A percentile compares a stretch with the other conserved stretches of the same genome.
These are phyloP conservation scores for Spergularia azorica DNA, from an alignment of 179 eudicot genomes.

Conservation along the genomic window DNA sequence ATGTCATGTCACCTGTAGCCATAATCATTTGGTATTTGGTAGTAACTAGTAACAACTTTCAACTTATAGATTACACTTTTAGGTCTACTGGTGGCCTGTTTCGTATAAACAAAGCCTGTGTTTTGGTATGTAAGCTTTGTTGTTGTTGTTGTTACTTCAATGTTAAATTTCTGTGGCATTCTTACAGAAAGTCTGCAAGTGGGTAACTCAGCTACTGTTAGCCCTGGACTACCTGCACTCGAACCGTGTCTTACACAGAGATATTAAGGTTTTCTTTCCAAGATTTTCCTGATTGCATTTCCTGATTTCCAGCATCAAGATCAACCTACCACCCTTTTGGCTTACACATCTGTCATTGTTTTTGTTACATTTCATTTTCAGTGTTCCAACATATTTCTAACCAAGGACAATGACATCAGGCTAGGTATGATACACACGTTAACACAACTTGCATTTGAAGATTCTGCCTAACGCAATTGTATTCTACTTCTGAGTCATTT, in stretches of 20 bases:
- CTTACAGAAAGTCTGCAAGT: slow-evolving; percentile 82
- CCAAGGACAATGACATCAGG: slow-evolving; percentile 75
- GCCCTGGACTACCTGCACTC: slow-evolving; percentile 95
- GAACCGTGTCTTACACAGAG: slow-evolving; percentile 87
- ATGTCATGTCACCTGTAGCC: too few species aligned
- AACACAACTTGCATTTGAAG: neutral
- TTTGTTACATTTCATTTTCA: slow-evolving; percentile 35
- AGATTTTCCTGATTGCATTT: neutral
- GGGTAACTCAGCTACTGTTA: slow-evolving; percentile 82
- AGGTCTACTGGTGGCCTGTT: too few species aligned
- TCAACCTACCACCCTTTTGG: neutral
- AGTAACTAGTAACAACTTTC: too few species aligned
- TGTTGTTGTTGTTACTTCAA: neutral
- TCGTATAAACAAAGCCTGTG: too few species aligned
- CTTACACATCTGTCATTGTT: neutral
- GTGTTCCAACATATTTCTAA: slow-evolving; percentile 91
- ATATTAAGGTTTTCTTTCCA: slow-evolving; percentile 63
- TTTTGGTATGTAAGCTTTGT: neutral
- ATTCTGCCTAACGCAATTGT: neutral
- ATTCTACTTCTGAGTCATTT: neutral
- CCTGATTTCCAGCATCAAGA: neutral
- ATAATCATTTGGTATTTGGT: too few species aligned
- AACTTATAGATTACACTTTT: too few species aligned
- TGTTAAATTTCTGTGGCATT: slow-evolving; percentile 5
- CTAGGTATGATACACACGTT: slow-evolving; percentile 52